Base-by-base conservation (phyloP, 495 filamentous ascomycete species). In the Talaromyces stipitatus region DNA sequence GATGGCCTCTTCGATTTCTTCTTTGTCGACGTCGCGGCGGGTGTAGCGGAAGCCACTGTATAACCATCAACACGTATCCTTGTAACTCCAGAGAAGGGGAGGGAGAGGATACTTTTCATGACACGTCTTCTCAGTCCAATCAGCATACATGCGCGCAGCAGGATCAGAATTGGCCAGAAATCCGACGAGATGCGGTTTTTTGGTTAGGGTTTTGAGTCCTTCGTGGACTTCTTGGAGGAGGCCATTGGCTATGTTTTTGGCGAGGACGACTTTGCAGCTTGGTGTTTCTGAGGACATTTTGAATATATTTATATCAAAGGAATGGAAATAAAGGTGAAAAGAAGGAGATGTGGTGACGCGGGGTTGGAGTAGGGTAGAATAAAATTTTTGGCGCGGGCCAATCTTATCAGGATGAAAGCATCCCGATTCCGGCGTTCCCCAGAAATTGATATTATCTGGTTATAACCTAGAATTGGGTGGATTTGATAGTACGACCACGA, bases 111-210 rank as follows among this genome's bases (percentile, higher is more conserved):
- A 96, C 92, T 95, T 91, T 73, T 97, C 91, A 68, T 81, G 79
- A 68, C 90, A 96, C 2, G 94, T 97, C 78, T 95, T 95, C 67
- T 86, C 85, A n/a, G 91, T 96, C 91, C 89, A 96, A 65, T 96
- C 87, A 56, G 94, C 94, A 69, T 98, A 98, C 77, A 94, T 89
- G 58, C 84, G 75, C 30, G 92, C 94, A 16, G 90, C 89, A 36
- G 91, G 91, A 72, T 98, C 94, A 59, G 82, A 77, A 68, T 95
- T 96, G 51, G 94, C 89, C 54, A 98, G 79, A 71, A 96, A 96
- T 27, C 92, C 94, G 16, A 92, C 88, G 23, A 98, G 77, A 54
- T 88, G 80, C 45, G 94, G 92, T 63, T 82, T 79, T 53, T 73
- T 74, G 68, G 84, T 77, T 50, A 96, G 74, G 48, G 82, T 85